Base-by-base conservation (phyloP, 345 rosid species). In the Eucalyptus sp. region DNA sequence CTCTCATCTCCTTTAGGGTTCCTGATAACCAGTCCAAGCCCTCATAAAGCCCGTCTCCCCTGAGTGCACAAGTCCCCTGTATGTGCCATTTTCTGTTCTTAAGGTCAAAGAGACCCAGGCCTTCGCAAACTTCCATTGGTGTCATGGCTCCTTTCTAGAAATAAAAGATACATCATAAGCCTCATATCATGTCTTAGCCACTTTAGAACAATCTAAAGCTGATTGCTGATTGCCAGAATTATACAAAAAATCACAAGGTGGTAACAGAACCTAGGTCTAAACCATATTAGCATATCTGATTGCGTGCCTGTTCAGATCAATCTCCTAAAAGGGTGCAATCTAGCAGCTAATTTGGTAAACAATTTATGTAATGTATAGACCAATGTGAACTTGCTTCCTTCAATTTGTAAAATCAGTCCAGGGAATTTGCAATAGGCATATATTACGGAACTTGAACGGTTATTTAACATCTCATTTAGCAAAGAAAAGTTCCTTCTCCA, bases 61-160 rank as follows among this genome's bases (percentile, higher is more conserved):
- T 93, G 60, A 98, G 95, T 15, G 99, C 99, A 84, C 99, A 96
- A 89, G 99, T 97, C 86, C 99, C 99, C 92, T 98, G 99, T 91
- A 98, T 97, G 92, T 98, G 99, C 99, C 99, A 98, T 91, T 96
- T 98, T 91, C 99, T 93, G 95, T 97, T 96, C 96, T 96, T 96
- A 49, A 97, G 96, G 89, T 95, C 99, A 89, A 95, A 92, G 50
- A 98, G 96, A 79, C 99, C 99, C 86, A 98, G 92, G 86, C 99
- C 99, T 89, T 96, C 97, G 25, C 96, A 94, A 58, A 97, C 99
- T 93, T 98, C 99, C 94, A 92, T 95, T 7, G 99, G 99, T 24
- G 98, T 92, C 99, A 98, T 98, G 60, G 99, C 99, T 90, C 99
- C 99, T 95, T 94, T 97, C 99, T 98, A 76, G 48, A 76, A 76